phyloP scores from a whole-genome alignment of 208 protist species.

The Trypanosoma rangeli region DNA sequence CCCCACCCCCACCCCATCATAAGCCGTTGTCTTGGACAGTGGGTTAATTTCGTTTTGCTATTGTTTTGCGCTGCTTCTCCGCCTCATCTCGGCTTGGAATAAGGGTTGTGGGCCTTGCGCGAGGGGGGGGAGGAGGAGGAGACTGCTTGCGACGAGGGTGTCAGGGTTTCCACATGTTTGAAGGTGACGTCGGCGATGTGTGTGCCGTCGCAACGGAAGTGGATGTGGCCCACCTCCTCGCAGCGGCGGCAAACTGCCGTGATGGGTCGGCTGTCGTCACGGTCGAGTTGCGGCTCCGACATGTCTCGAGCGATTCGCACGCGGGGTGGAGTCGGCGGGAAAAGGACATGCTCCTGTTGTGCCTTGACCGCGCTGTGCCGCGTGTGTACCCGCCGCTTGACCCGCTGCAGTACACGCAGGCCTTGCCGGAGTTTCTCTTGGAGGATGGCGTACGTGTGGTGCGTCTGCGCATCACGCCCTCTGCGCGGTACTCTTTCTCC shows the following conservation, averaged over 20 bases:
- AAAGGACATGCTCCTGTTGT: slow-evolving; percentile 56
- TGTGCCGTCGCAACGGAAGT: slow-evolving; percentile 16
- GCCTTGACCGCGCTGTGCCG: slow-evolving; percentile 67
- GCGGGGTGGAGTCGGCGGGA: slow-evolving; percentile 19
- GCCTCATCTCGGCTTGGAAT: no score
- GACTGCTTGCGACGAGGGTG: not conserved
- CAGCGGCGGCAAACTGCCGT: slow-evolving; percentile 17
- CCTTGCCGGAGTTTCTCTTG: slow-evolving; percentile 8
- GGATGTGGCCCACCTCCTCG: slow-evolving; percentile 16
- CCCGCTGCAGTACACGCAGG: slow-evolving; percentile 44
- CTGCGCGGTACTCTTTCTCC: slow-evolving; percentile 5
- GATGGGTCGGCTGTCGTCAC: not conserved
- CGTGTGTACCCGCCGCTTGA: slow-evolving; percentile 78
- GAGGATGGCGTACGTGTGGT: not conserved
- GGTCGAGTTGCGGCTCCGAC: slow-evolving; percentile 8
- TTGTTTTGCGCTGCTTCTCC: no score
- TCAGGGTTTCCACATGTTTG: slow-evolving; percentile 9
- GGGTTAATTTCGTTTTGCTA: not conserved
- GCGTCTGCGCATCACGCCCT: slow-evolving; percentile 9
- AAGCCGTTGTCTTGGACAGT: not conserved
- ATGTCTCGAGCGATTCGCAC: not conserved
- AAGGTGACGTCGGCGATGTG: slow-evolving; percentile 13
- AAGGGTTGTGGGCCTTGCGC: no score
- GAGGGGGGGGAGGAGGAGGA: not conserved
- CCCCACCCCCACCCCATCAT: not conserved